phyloP scores from a whole-genome alignment of 2,329 filamentous ascomycete genomes.

The Paraphaeosphaeria minitans region DNA sequence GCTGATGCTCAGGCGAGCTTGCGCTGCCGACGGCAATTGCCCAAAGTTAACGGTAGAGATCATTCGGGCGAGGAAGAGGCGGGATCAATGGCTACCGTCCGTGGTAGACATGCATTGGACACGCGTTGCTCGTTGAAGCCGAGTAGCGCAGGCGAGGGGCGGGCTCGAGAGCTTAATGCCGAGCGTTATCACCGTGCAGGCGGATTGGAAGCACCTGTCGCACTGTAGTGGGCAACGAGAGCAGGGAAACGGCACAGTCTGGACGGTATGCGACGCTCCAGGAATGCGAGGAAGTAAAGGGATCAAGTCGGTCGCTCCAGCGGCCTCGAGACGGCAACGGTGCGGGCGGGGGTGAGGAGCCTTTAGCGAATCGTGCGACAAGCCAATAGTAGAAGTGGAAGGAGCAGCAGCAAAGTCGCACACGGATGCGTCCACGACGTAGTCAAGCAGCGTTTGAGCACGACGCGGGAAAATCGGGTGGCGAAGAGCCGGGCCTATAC shows the following conservation, averaged over 20 bases:
- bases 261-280: constrained; percentile 3
- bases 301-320: constrained; percentile 31
- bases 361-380: constrained; percentile 42
- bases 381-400: constrained; percentile 35
- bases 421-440: constrained; percentile 14
- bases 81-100: constrained; percentile 25
- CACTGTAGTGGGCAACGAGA: not conserved
- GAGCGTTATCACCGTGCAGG: constrained; percentile 2
- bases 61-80: constrained; percentile 36
- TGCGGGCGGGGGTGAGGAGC: constrained; percentile 39
- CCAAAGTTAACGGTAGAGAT: constrained; percentile 43
- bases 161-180: constrained; percentile 4
- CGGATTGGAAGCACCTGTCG: not conserved
- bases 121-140: not conserved
- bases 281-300: constrained; percentile 12
- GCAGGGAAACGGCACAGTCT: not conserved
- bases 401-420: constrained; percentile 34
- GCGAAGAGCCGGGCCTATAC: constrained; percentile 5
- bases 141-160: constrained; percentile 8
- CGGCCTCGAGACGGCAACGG: constrained; percentile 37
- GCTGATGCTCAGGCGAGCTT: constrained; percentile 46
- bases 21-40: constrained; percentile 39
- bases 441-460: constrained; percentile 3
- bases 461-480: constrained; percentile 8
- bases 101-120: constrained; percentile 34